phyloP scores from a whole-genome alignment of 495 filamentous ascomycete genomes.

The Aspergillus kassunensis region DNA sequence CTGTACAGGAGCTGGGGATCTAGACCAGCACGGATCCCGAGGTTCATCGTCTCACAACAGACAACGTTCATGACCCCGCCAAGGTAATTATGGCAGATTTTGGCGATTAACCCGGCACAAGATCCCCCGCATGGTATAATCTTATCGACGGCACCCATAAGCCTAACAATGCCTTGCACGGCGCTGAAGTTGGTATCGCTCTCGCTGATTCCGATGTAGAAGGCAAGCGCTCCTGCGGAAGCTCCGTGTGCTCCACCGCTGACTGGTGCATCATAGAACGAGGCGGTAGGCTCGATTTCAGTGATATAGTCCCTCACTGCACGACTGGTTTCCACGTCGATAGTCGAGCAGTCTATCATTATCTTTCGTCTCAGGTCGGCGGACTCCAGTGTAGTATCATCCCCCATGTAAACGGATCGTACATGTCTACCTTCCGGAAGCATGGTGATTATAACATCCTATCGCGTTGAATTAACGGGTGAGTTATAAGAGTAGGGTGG shows the following conservation, averaged over 20 bases:
- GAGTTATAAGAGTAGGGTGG: no score
- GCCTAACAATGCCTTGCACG: no score
- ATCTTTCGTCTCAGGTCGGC: conserved; percentile 27
- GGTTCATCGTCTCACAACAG: no score
- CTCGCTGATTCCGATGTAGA: conserved; percentile 43
- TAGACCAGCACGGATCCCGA: no score
- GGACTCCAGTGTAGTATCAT: conserved; percentile 29
- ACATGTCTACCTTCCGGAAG: conserved; percentile 65
- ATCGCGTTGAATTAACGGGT: neutral
- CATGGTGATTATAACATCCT: conserved; percentile 65
- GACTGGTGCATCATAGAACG: conserved; percentile 43
- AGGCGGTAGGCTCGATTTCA: conserved; percentile 17
- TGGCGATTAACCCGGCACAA: no score
- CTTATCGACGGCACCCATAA: no score
- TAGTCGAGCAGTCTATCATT: conserved; percentile 44
- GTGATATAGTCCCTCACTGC: conserved; percentile 30
- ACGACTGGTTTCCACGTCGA: conserved; percentile 39
- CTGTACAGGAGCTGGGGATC: no score
- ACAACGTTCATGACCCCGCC: no score
- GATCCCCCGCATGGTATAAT: no score
- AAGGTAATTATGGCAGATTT: no score
- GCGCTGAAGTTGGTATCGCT: conserved; percentile 29
- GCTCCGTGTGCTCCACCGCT: conserved; percentile 47
- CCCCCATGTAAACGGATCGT: conserved; percentile 47
- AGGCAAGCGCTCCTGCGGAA: conserved; percentile 41